Evolutionary conservation across 148 eudicot species (phyloP).

Genomic region (Silene uniflora): DNA sequence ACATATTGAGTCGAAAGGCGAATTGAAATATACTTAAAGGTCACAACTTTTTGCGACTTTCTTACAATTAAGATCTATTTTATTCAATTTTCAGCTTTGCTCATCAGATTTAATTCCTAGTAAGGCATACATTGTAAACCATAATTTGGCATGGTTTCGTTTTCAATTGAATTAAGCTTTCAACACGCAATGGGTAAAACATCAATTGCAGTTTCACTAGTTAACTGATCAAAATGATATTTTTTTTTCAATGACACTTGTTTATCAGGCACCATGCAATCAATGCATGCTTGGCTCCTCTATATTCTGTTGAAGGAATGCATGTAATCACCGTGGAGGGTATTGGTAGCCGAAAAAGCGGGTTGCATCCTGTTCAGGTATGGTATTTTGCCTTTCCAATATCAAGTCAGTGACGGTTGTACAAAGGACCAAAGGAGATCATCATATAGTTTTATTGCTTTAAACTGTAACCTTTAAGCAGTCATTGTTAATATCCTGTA

Average conservation of each 20-base stretch:
- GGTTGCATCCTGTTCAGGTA: constrained; percentile 99
- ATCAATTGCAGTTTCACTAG: background rate
- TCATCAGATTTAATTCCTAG: background rate
- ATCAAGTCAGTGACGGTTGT: background rate
- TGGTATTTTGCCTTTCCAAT: background rate
- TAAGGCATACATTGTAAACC: background rate
- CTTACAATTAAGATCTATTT: background rate
- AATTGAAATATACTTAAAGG: too few species aligned
- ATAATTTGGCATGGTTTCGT: background rate
- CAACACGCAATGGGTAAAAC: background rate
- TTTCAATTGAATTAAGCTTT: background rate
- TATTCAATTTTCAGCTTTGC: background rate
- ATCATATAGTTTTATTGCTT: background rate
- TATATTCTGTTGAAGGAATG: constrained; percentile 95
- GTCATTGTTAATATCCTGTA: background rate
- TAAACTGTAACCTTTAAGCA: background rate
- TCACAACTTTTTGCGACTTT: background rate
- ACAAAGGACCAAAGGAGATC: background rate
- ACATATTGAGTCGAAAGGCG: background rate
- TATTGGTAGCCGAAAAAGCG: constrained; percentile 66
- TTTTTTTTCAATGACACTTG: background rate
- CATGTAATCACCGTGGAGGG: constrained; percentile 99
- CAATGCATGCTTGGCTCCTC: constrained; percentile 93
- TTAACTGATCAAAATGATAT: background rate
- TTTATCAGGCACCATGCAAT: constrained; percentile 68